Evolutionary conservation across 1,284 basidiomycete genomes (phyloP), one percentile per base, ranked within the genome.

Genomic region (Cronartium quercuum): DNA sequence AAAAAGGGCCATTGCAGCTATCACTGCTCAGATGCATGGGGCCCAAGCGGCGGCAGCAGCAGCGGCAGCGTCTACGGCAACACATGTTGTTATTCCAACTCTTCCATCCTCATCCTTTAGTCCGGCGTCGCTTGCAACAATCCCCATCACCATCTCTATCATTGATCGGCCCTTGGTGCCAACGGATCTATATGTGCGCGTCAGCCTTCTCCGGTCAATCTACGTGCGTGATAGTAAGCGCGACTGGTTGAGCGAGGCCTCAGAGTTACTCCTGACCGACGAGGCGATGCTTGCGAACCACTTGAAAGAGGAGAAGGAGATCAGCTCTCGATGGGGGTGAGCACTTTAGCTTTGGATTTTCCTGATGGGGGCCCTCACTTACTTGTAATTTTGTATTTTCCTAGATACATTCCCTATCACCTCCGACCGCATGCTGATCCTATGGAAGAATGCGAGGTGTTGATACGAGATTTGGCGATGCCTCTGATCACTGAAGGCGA

Each of bases 271-370:
- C 12, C 75, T 79, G 65, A 78, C 78, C 2, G 80, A 81, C 57
- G 80, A 81, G 58, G 65, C 77, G 42, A 76, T 78, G 75, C 71
- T 78, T 68, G 80, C 80, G 55, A 78, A 77, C 3, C 79, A 78
- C 77, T 78, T 78, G 76, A 77, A 76, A 47, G 80, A 80, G 64
- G 83, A 84, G 76, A 80, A 82, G 68, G 83, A 83, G 77, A 78
- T 84, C 51, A 76, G 80, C 47, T 79, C 80, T 12, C 77, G 82
- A n/a, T 82, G 79, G 78, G 82, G 82, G 6, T 82, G 81, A 77
- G 77, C 82, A 10, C 6, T 67, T 38, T 55, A 24, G 7, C 18
- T 61, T 35, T 67, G 3, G 21, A 13, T 37, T 35, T 34, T 24
- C 1, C 21, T 34, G 5, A 38, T n/a, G 18, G 21, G 29, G 6